Conservation (phyloP, 352 stramenopile genomes). For the Elongisporangium undulatum region DNA sequence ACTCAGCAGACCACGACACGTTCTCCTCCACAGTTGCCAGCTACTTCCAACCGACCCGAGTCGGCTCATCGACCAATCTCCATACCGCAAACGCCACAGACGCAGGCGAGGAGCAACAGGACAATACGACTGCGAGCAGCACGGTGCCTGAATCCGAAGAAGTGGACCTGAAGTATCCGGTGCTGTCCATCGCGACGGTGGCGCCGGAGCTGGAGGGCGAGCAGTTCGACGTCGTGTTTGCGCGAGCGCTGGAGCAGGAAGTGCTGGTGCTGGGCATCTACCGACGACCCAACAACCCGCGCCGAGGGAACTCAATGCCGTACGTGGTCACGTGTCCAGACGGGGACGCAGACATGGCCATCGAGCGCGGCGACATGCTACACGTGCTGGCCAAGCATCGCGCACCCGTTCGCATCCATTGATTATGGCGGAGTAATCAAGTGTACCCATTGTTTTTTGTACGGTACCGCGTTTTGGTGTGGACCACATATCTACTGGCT, state of each 20-base stretch:
- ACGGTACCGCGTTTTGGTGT: neutral
- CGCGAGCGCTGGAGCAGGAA: conserved; percentile 27
- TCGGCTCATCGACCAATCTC: neutral
- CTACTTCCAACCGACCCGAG: conserved; percentile 12
- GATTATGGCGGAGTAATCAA: conserved; percentile 1
- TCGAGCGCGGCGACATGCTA: conserved; percentile 36
- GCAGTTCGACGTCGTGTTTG: conserved; percentile 36
- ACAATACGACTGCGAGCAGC: neutral
- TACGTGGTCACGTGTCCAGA: conserved; percentile 57
- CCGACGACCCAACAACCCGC: conserved; percentile 23
- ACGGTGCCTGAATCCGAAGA: neutral
- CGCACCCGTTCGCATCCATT: conserved; percentile 23
- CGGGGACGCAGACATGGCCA: conserved; percentile 9
- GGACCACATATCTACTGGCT: neutral
- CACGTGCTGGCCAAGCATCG: conserved; percentile 29
- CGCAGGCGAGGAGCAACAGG: neutral
- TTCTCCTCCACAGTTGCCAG: conserved; percentile 26
- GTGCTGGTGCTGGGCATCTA: conserved; percentile 49
- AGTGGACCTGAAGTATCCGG: conserved; percentile 13
- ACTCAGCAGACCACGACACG: conserved; percentile 10
- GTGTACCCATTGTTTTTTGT: neutral
- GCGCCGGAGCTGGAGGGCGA: conserved; percentile 23
- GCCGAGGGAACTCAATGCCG: conserved; percentile 37
- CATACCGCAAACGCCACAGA: neutral
- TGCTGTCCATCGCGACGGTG: conserved; percentile 29